Evolutionary conservation across 2,329 filamentous ascomycete species (phyloP).

Genomic region (Colletotrichum falcatum): DNA sequence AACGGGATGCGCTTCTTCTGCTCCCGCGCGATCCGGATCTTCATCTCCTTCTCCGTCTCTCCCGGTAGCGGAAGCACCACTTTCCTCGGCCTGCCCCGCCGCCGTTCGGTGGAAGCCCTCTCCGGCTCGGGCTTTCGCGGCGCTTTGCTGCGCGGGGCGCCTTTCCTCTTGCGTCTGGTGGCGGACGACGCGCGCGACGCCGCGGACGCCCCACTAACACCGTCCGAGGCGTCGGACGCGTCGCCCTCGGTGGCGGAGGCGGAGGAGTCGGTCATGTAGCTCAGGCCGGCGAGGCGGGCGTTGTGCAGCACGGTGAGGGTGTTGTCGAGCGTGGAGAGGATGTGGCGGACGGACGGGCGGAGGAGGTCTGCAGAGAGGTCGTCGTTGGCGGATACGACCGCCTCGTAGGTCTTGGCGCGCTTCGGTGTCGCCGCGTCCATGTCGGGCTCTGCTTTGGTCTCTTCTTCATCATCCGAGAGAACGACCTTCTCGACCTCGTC

Average conservation of each 20-base stretch:
- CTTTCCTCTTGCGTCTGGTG: slow-evolving; percentile 1
- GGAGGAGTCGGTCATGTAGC: slow-evolving; percentile 53
- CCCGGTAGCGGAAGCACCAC: slow-evolving; percentile 54
- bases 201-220: slow-evolving; percentile 17
- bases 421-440: background rate
- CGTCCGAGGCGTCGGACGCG: slow-evolving; percentile 47
- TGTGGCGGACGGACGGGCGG: slow-evolving; percentile 75
- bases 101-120: slow-evolving; percentile 29
- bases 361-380: slow-evolving; percentile 73
- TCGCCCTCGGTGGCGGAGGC: slow-evolving; percentile 48
- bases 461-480: background rate
- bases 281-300: slow-evolving; percentile 66
- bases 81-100: slow-evolving; percentile 56
- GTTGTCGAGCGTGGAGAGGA: slow-evolving; percentile 76
- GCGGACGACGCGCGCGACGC: slow-evolving; percentile 24
- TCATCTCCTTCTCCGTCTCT: slow-evolving; percentile 61
- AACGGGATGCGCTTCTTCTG: slow-evolving; percentile 39
- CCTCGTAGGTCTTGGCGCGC: slow-evolving; percentile 51
- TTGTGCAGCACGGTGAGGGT: slow-evolving; percentile 79
- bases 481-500: slow-evolving; percentile 14
- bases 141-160: slow-evolving; percentile 22
- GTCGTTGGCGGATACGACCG: slow-evolving; percentile 77
- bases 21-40: slow-evolving; percentile 60
- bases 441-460: background rate
- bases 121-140: slow-evolving; percentile 34